Conservation (phyloP, 306 rosid species). For the Cicer yamashitae region DNA sequence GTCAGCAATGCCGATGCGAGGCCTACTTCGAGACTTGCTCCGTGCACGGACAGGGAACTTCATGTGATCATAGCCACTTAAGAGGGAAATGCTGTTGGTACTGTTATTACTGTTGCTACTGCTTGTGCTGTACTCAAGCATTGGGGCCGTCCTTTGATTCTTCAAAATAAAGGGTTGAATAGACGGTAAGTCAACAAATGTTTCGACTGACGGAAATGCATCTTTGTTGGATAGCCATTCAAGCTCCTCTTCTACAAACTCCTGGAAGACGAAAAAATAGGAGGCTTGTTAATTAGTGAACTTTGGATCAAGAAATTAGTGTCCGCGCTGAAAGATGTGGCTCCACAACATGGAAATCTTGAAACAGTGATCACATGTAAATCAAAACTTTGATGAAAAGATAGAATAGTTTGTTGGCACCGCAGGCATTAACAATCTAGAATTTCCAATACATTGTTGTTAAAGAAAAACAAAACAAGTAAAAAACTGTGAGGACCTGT, state of each 20-base stretch:
- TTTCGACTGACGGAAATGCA: constrained; percentile 74
- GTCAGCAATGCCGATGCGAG: constrained; percentile 39
- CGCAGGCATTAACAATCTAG: constrained; percentile 1
- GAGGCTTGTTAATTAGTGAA: constrained; percentile 12
- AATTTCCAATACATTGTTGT: constrained; percentile 4
- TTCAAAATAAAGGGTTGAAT: constrained; percentile 49
- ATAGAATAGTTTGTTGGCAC: constrained; percentile 9
- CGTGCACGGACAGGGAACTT: constrained; percentile 71
- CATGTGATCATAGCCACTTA: constrained; percentile 58
- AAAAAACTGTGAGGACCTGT: neutral
- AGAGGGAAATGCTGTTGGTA: constrained; percentile 47
- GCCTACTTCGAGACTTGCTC: constrained; percentile 59
- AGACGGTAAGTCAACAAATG: constrained; percentile 53
- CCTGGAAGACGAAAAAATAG: constrained; percentile 47
- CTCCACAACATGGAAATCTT: constrained; percentile 37
- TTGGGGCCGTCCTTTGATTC: constrained; percentile 53
- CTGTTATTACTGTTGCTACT: constrained; percentile 57
- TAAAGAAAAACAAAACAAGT: constrained; percentile 9
- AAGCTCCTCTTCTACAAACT: constrained; percentile 71
- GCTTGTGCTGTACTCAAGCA: constrained; percentile 59
- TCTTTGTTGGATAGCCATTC: constrained; percentile 91
- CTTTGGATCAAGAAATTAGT: constrained; percentile 18
- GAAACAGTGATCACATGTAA: constrained; percentile 37
- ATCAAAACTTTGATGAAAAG: constrained; percentile 4
- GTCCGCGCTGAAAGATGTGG: neutral